Evolutionary conservation across 2,329 filamentous ascomycete species (phyloP), one percentile per base, ranked within the genome.

Genomic region (Pleurostoma richardsiae): DNA sequence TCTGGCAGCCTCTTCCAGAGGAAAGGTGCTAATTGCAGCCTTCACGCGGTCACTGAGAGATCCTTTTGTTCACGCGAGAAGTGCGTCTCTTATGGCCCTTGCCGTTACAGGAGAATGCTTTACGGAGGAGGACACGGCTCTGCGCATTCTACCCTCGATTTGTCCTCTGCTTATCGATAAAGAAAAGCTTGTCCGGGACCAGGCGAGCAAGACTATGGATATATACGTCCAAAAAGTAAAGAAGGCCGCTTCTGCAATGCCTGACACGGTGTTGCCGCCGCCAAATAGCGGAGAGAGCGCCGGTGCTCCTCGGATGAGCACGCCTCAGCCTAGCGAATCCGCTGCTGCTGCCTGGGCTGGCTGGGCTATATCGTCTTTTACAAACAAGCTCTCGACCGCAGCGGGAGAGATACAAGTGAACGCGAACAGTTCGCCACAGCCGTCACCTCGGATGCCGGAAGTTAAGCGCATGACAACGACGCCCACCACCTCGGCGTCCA

Each of bases 311-410:
- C 81, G 89, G 31, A 94, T 95, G 76, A 84, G 85, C 52, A 94
- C 88, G 1, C 85, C 90, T 2, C 86, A 90, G 50, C 71, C 78
- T 2, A 65, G 59, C 50, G 66, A 70, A 41, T 80, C 77, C 38
- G 77, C 85, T 45, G 73, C 77, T 27, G 83, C 83, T 3, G 76
- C 77, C 4, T 97, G 94, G 94, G 83, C 94, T 2, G 94, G 94
- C 10, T 99, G 94, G 94, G 94, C 94, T 2, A 96, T 99, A 46
- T 97, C 94, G 0, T 96, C 90, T 1, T 99, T 99, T 62, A 97
- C 94, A 2, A 97, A 97, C 67, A 96, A 96, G 59, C 65, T 97
- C 10, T 85, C 89, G 2, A 70, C 87, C 1, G 90, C 90, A 0
- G 86, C 86, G 6, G 94, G 94, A 19, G 87, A 96, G 48, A 99